Conservation (phyloP, 306 rosid genomes). For the Alnus glutinosa region DNA sequence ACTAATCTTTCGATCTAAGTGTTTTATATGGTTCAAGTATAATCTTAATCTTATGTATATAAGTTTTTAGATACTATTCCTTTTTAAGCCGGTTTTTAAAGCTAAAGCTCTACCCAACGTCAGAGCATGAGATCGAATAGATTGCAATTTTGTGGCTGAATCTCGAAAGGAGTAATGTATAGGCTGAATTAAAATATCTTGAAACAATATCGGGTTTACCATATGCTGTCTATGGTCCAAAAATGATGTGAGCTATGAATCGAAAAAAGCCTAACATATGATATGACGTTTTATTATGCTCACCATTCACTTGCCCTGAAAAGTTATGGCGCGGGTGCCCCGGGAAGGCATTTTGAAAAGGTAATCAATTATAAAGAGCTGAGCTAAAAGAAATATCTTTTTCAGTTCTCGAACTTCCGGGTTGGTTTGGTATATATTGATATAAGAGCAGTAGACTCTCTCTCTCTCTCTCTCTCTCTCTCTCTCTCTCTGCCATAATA, state of each 20-base stretch:
- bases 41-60: too few species aligned
- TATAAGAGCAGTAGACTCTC: background rate
- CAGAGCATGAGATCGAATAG: too few species aligned
- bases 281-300: slow-evolving; percentile 13
- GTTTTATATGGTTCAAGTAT: too few species aligned
- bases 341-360: slow-evolving; percentile 3
- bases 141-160: too few species aligned
- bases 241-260: background rate
- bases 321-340: slow-evolving; percentile 19
- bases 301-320: slow-evolving; percentile 12
- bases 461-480: slow-evolving; percentile 14
- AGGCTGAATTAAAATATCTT: too few species aligned
- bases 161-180: too few species aligned
- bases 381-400: background rate
- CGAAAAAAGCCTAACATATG: background rate
- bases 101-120: too few species aligned
- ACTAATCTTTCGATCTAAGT: too few species aligned
- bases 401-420: background rate
- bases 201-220: background rate
- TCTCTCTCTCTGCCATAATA: slow-evolving; percentile 15
- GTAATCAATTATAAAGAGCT: too few species aligned
- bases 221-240: background rate
- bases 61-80: too few species aligned
- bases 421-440: background rate
- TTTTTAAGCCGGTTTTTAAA: too few species aligned